These are phyloP conservation scores for Cercophora sp. DNA, from an alignment of 495 filamentous ascomycete species.

Conservation along the genomic window DNA sequence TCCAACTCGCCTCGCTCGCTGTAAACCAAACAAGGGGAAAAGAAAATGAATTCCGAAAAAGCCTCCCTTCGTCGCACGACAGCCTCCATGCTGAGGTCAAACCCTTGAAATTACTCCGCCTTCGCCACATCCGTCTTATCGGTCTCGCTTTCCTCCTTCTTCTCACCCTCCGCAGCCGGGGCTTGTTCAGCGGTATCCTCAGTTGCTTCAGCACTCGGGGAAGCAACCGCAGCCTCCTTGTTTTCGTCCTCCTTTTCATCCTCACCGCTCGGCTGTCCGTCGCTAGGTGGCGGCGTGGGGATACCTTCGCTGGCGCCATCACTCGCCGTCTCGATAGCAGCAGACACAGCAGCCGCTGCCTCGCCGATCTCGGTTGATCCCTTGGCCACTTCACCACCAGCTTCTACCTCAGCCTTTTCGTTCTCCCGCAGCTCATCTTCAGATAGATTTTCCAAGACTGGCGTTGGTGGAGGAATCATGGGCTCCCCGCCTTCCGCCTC, in stretches of 20 bases:
- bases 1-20: too few relatives aligned
- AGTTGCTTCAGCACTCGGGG: neutral
- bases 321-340: neutral
- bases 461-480: neutral
- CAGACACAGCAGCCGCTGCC: neutral
- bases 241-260: conserved; percentile 5
- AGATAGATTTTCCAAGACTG: too few relatives aligned
- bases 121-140: too few relatives aligned
- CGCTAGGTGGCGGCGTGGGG: conserved; percentile 1
- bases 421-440: too few relatives aligned
- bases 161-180: neutral
- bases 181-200: neutral
- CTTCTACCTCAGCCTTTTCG: neutral
- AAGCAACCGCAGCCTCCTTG: neutral
- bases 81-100: too few relatives aligned
- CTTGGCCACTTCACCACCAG: neutral
- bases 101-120: neutral
- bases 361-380: neutral
- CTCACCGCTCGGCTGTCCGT: neutral
- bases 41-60: too few relatives aligned
- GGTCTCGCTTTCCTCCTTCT: neutral
- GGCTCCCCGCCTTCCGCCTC: neutral
- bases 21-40: too few relatives aligned
- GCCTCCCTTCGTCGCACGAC: too few relatives aligned
- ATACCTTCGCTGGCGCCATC: neutral